Conservation (phyloP, 2,329 filamentous ascomycete species). For the Penicillium sp. region DNA sequence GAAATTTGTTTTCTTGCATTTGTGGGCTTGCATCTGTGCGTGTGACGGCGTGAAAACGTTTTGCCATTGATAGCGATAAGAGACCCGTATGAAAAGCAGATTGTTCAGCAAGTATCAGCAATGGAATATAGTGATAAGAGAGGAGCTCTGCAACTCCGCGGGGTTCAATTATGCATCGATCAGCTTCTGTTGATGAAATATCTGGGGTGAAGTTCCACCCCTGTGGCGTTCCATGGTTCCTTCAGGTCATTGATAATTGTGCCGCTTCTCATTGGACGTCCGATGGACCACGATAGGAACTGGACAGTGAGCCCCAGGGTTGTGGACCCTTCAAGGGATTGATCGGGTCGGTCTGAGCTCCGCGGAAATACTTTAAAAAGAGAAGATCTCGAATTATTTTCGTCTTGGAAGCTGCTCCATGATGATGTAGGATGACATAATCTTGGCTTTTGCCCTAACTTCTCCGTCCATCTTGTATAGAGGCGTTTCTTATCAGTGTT, state of each 20-base stretch:
- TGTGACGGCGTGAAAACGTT: background rate
- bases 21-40: background rate
- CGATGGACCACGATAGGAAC: slow-evolving; percentile 14
- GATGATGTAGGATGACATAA: background rate
- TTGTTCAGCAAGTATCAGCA: background rate
- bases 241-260: slow-evolving; percentile 22
- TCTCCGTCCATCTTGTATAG: background rate
- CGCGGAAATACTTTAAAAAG: slow-evolving; percentile 23
- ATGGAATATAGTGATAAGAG: slow-evolving; percentile 6
- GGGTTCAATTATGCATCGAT: background rate
- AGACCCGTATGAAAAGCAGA: background rate
- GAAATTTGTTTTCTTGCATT: background rate
- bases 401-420: background rate
- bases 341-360: slow-evolving; percentile 12
- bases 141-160: slow-evolving; percentile 18
- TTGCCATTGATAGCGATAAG: slow-evolving; percentile 12
- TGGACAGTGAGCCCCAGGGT: background rate
- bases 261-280: slow-evolving; percentile 23
- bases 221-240: background rate
- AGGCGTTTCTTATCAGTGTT: too few relatives aligned
- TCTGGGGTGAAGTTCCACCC: slow-evolving; percentile 1
- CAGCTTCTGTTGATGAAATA: background rate
- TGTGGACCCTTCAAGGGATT: background rate
- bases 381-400: background rate
- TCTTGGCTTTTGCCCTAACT: background rate